Evolutionary conservation across 306 rosid genomes (phyloP).

Genomic region (Quercus engelmannii): DNA sequence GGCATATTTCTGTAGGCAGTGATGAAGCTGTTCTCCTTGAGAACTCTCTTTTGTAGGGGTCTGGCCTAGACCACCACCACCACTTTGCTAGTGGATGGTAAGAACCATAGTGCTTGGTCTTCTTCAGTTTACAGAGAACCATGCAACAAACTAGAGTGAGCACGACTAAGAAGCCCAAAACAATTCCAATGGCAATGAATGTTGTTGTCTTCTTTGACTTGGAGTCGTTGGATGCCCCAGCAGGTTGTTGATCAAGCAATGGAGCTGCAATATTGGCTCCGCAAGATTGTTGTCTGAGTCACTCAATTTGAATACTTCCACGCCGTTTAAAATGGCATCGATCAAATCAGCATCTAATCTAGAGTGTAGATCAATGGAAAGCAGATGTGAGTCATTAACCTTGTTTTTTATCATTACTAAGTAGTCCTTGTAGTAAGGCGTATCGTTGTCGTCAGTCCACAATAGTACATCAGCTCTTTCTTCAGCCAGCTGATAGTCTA

Average conservation of each 20-base stretch:
- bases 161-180: neutral
- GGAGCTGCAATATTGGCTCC: no score
- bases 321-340: slow-evolving; percentile 19
- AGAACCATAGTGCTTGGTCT: neutral
- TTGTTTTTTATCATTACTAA: neutral
- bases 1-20: no score
- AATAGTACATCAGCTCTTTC: neutral
- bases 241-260: neutral
- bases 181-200: neutral
- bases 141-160: neutral
- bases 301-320: slow-evolving; percentile 26
- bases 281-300: slow-evolving; percentile 1
- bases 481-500: neutral
- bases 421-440: neutral
- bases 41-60: no score
- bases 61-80: no score
- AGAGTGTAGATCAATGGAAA: neutral
- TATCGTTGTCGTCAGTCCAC: neutral
- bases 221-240: neutral
- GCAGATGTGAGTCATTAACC: slow-evolving; percentile 24
- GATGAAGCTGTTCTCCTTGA: no score
- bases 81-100: neutral
- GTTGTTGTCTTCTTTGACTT: neutral
- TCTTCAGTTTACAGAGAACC: neutral
- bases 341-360: accelerated